Evolutionary conservation across 306 rosid species (phyloP).

Genomic region (Arachis stenosperma): DNA sequence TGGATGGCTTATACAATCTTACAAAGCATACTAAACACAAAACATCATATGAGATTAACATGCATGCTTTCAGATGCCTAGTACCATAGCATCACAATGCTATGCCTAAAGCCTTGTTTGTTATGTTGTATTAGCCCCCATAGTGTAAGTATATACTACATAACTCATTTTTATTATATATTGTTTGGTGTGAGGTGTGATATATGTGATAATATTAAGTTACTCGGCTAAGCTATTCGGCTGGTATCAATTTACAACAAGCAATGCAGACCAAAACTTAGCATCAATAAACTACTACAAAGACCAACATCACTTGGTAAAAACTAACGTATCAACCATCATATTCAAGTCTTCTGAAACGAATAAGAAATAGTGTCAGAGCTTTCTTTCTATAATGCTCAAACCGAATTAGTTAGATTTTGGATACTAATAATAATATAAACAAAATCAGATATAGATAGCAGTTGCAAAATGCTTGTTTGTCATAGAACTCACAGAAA

Average conservation of each 20-base stretch:
- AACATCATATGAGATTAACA: conserved; percentile 1
- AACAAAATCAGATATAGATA: background rate
- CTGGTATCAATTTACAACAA: too few species aligned
- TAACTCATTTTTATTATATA: too few species aligned
- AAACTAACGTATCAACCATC: too few species aligned
- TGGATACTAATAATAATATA: background rate
- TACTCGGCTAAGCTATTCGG: too few species aligned
- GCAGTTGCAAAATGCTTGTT: background rate
- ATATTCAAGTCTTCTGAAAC: too few species aligned
- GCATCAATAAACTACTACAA: background rate
- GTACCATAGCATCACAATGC: conserved; percentile 17
- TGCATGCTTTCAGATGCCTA: conserved; percentile 13
- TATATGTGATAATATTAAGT: background rate
- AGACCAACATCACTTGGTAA: background rate
- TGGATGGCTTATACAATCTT: conserved; percentile 1
- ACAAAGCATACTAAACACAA: background rate
- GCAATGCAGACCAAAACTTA: background rate
- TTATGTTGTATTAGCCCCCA: background rate
- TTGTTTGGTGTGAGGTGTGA: too few species aligned
- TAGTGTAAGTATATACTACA: background rate
- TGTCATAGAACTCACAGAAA: conserved; percentile 48
- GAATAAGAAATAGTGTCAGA: too few species aligned
- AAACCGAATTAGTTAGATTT: too few species aligned
- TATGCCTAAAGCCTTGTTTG: background rate
- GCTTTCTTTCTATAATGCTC: too few species aligned